Evolutionary conservation across 1,139 yeast genomes (phyloP).

Genomic region (Lodderomyces jiufengensis): DNA sequence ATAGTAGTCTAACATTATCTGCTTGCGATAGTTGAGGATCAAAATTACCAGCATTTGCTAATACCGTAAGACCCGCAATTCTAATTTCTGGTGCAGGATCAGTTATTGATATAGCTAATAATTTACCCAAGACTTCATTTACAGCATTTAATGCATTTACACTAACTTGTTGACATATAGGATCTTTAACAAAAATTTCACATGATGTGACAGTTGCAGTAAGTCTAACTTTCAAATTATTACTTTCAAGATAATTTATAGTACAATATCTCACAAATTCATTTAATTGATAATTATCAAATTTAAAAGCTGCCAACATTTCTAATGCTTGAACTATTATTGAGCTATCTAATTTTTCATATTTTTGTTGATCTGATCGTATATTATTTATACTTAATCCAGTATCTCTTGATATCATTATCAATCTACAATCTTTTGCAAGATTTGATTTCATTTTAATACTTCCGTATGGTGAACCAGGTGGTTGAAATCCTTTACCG

Average conservation of each 20-base stretch:
- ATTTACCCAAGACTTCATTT: slow-evolving; percentile 75
- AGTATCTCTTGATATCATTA: slow-evolving; percentile 67
- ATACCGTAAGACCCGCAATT: slow-evolving; percentile 67
- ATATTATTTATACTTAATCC: slow-evolving; percentile 39
- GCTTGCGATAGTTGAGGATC: slow-evolving; percentile 95
- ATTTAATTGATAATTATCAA: slow-evolving; percentile 70
- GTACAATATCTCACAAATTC: slow-evolving; percentile 87
- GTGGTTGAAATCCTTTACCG: slow-evolving; percentile 78
- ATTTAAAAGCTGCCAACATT: slow-evolving; percentile 72
- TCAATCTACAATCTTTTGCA: slow-evolving; percentile 76
- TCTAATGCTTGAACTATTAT: slow-evolving; percentile 65
- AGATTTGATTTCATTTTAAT: slow-evolving; percentile 57
- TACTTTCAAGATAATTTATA: slow-evolving; percentile 76
- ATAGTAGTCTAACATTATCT: slow-evolving; percentile 76
- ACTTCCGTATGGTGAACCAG: slow-evolving; percentile 83
- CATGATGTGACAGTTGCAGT: slow-evolving; percentile 85
- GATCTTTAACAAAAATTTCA: slow-evolving; percentile 72
- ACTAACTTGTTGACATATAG: slow-evolving; percentile 82
- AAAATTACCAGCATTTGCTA: slow-evolving; percentile 60
- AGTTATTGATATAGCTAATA: slow-evolving; percentile 82
- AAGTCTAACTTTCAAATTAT: slow-evolving; percentile 73
- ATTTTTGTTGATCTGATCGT: slow-evolving; percentile 34
- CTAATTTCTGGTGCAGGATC: slow-evolving; percentile 86
- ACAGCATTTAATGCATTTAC: slow-evolving; percentile 82
- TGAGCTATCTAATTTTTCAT: slow-evolving; percentile 46